phyloP scores from a whole-genome alignment of 1,139 yeast genomes.

The Suhomyces bolitotheri region DNA sequence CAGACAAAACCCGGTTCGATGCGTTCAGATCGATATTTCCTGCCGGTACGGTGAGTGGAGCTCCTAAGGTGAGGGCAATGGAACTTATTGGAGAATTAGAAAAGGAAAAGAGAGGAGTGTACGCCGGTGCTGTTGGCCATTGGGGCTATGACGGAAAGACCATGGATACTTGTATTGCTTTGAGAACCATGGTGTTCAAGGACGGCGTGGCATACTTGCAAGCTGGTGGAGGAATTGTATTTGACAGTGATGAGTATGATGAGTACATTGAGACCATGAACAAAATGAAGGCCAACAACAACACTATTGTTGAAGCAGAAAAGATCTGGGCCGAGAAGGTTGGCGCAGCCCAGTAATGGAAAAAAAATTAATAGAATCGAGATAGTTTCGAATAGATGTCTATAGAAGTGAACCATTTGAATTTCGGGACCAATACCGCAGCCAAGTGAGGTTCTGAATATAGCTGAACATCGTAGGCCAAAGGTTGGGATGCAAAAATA shows the following conservation, averaged over 20 bases:
- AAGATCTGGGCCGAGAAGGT: constrained; percentile 63
- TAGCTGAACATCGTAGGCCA: no score
- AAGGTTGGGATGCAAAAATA: no score
- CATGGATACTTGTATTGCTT: constrained; percentile 97
- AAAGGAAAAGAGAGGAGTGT: constrained; percentile 89
- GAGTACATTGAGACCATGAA: constrained; percentile 96
- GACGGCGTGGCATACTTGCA: constrained; percentile 89
- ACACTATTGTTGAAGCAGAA: constrained; percentile 89
- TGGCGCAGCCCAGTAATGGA: constrained; percentile 20
- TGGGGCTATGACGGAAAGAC: constrained; percentile 93
- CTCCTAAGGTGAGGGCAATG: constrained; percentile 97
- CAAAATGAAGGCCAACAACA: constrained; percentile 92
- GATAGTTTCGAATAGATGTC: no score
- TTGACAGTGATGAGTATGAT: constrained; percentile 91
- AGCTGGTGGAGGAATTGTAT: constrained; percentile 98
- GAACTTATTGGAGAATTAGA: constrained; percentile 88
- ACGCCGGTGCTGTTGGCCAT: constrained; percentile 99
- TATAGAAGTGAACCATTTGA: no score
- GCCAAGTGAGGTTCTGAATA: no score
- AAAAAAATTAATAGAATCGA: background rate
- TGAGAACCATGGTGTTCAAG: constrained; percentile 93
- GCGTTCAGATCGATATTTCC: constrained; percentile 98
- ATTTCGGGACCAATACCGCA: no score
- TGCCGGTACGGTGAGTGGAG: constrained; percentile 98
- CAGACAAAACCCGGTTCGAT: constrained; percentile 85